Base-by-base conservation (phyloP, 2,329 filamentous ascomycete genomes). In the Ceratocystis variospora region DNA sequence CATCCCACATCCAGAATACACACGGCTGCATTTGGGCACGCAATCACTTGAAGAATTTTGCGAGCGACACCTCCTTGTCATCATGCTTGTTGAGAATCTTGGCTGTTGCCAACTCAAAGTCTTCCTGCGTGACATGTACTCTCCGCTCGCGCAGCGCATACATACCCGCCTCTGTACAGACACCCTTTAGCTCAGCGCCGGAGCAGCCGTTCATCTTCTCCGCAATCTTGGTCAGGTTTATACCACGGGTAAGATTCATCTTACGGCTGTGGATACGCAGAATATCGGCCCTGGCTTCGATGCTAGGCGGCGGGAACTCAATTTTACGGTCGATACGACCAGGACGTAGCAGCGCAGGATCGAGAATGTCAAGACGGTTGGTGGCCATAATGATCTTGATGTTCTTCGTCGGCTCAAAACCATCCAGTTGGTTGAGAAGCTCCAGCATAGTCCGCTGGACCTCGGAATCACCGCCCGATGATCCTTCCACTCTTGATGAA, bases 321-420 rank as follows among this genome's bases (percentile, higher is more conserved):
- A 97, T 97, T 82, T 97, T 97, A 73, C 94, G 84, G 81, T 99
- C 94, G 76, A 99, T 97, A 73, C 94, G 89, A 64, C 94, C 94
- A n/a, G 94, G 94, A 72, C 94, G 87, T 71, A 99, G 82, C 57
- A 99, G 83, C 1, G 94, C 94, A 1, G 94, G 94, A 75, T 99
- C 94, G 61, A 99, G 84, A 70, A 99, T 97, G 73, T 99, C 94
- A 70, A 99, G 84, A 75, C 94, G 89, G 78, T 99, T 99, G 62
- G 94, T 99, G 65, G 94, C 94, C 93, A 99, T 99, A 79, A 99
- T 96, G 76, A 99, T 90, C 78, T 99, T 99, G 85, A 99, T 99
- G 79, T 97, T 97, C 81, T 99, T 99, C 61, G 93, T 97, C 5
- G 94, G 94, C 78, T 97, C 94, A 77, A 99, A 99, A 63, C 94